These are phyloP conservation scores for Candida fluviatilis DNA, from an alignment of 805 yeast species.

Conservation along the genomic window DNA sequence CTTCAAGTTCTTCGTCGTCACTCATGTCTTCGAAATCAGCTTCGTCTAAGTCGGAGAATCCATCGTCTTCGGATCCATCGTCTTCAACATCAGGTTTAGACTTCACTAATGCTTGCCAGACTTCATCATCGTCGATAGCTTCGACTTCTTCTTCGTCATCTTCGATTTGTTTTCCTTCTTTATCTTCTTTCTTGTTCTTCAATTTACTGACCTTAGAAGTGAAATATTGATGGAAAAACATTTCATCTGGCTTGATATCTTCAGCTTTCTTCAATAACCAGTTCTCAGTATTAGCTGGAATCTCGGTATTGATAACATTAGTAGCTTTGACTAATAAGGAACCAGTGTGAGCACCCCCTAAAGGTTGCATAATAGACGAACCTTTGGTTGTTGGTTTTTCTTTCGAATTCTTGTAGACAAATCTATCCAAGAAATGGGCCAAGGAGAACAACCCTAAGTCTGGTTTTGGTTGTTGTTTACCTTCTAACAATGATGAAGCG, in stretches of 20 bases:
- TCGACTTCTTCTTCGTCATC: conserved; percentile 35
- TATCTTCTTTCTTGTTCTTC: conserved; percentile 17
- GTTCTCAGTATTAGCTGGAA: conserved; percentile 80
- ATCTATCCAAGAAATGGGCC: conserved; percentile 88
- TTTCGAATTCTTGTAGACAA: conserved; percentile 91
- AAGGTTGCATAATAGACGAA: conserved; percentile 94
- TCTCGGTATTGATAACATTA: conserved; percentile 30
- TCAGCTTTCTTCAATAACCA: conserved; percentile 67
- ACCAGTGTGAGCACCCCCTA: conserved; percentile 80
- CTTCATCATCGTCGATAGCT: conserved; percentile 60
- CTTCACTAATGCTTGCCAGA: conserved; percentile 76
- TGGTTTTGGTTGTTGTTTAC: conserved; percentile 62
- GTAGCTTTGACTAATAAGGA: conserved; percentile 66
- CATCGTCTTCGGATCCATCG: conserved; percentile 28
- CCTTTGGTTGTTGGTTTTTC: conserved; percentile 74
- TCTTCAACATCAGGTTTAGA: conserved; percentile 70
- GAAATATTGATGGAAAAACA: conserved; percentile 84
- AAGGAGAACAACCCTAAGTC: conserved; percentile 86
- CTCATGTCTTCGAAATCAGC: conserved; percentile 44
- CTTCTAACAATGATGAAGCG: conserved; percentile 59
- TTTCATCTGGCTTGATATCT: conserved; percentile 80
- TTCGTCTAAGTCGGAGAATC: conserved; percentile 41
- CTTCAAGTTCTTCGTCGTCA: conserved; percentile 23
- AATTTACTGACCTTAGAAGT: conserved; percentile 48
- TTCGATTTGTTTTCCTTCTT: conserved; percentile 26